These are phyloP conservation scores for Phaseolus lunatus DNA, from an alignment of 306 rosid genomes.

Conservation along the genomic window DNA sequence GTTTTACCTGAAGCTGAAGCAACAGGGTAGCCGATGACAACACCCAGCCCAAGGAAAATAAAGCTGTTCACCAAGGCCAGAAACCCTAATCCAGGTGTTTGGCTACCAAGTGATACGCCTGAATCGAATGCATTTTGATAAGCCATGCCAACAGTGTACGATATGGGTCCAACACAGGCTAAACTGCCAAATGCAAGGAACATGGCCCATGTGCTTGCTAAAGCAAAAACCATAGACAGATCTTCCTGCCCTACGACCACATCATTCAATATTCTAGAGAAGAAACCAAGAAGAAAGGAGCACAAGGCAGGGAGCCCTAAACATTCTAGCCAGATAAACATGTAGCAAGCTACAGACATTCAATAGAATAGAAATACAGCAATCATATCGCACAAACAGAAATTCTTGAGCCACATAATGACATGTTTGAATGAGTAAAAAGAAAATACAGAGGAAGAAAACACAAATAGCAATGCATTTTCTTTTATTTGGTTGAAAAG, in stretches of 20 bases:
- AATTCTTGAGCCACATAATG: constrained; percentile 4
- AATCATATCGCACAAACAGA: constrained; percentile 6
- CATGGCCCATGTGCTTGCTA: constrained; percentile 81
- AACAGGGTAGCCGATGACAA: constrained; percentile 72
- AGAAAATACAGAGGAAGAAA: background rate
- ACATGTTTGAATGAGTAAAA: background rate
- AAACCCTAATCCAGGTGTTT: constrained; percentile 51
- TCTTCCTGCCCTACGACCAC: constrained; percentile 99
- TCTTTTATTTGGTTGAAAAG: background rate
- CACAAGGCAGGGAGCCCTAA: background rate
- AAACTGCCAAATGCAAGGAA: constrained; percentile 78
- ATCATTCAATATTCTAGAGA: constrained; percentile 72
- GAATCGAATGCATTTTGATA: constrained; percentile 63
- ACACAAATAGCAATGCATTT: background rate
- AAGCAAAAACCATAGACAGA: constrained; percentile 78
- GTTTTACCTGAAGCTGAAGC: constrained; percentile 81
- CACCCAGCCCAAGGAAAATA: constrained; percentile 64
- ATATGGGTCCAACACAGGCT: constrained; percentile 68
- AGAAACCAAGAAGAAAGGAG: constrained; percentile 32
- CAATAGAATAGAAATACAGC: constrained; percentile 9
- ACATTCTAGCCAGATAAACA: constrained; percentile 32
- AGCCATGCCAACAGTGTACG: constrained; percentile 62
- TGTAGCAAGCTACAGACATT: constrained; percentile 24
- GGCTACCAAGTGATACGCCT: constrained; percentile 56
- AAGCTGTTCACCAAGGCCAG: constrained; percentile 62